These are phyloP conservation scores for Ceratocystiopsis sp. DNA, from an alignment of 2,329 filamentous ascomycete genomes.

Conservation along the genomic window DNA sequence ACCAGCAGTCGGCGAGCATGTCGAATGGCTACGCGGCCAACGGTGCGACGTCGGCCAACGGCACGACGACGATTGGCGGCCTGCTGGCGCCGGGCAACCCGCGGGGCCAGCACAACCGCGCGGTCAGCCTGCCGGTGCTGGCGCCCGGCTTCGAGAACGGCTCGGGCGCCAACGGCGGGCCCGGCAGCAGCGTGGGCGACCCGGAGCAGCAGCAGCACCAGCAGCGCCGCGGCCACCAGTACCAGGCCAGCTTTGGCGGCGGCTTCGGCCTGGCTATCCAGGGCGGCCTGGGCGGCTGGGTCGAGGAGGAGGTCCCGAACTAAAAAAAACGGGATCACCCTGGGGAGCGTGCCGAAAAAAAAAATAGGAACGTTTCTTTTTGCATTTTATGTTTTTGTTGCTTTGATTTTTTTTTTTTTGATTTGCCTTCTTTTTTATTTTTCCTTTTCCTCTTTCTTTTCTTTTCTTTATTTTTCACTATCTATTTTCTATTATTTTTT, in stretches of 20 bases:
- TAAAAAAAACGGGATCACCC: conserved; percentile 16
- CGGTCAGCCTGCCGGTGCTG: conserved; percentile 70
- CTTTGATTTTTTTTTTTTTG: conserved; percentile 4
- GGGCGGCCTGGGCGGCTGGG: conserved; percentile 48
- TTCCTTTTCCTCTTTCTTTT: conserved; percentile 10
- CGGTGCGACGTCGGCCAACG: conserved; percentile 25
- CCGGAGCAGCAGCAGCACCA: conserved; percentile 31
- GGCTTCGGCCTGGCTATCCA: conserved; percentile 45
- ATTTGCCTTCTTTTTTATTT: background rate
- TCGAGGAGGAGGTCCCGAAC: conserved; percentile 48
- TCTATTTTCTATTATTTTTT: background rate
- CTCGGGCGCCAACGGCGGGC: conserved; percentile 30
- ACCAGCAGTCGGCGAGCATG: conserved; percentile 49
- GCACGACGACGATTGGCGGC: conserved; percentile 55
- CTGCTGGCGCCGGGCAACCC: conserved; percentile 55
- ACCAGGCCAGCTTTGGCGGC: conserved; percentile 45
- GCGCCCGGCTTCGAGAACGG: conserved; percentile 46
- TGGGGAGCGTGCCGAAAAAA: background rate
- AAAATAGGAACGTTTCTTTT: background rate
- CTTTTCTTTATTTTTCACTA: conserved; percentile 8
- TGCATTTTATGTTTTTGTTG: conserved; percentile 10
- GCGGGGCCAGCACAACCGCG: conserved; percentile 52
- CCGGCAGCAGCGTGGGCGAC: conserved; percentile 24
- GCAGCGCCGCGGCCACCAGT: conserved; percentile 47
- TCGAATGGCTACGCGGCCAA: conserved; percentile 44